phyloP scores from a whole-genome alignment of 305 asterid species.

The Ajuga reptans region DNA sequence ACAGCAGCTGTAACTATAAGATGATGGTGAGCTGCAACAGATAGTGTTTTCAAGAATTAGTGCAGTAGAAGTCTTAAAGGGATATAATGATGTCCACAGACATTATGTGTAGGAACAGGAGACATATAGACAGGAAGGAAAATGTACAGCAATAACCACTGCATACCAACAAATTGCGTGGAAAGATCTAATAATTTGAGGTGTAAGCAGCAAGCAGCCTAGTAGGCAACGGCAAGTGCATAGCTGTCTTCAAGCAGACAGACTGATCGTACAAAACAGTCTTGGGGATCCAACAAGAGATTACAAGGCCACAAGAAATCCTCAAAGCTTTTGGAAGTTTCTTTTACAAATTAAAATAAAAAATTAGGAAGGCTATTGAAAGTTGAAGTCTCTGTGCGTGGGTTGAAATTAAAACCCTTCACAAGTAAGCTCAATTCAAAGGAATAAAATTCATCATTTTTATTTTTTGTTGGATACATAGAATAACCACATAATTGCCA shows the following conservation, averaged over 20 bases:
- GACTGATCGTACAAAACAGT: background rate
- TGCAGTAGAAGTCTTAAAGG: background rate
- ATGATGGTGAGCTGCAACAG: slow-evolving; percentile 14
- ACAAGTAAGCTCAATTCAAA: slow-evolving; percentile 11
- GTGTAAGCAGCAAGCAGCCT: background rate
- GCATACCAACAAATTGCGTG: background rate
- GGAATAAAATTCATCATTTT: background rate
- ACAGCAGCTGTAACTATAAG: background rate
- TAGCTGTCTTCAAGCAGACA: background rate
- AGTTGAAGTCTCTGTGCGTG: background rate
- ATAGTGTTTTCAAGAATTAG: slow-evolving; percentile 1
- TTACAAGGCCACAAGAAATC: background rate
- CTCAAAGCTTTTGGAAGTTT: background rate
- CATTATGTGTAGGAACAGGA: background rate
- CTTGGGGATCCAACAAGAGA: background rate
- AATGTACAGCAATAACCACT: background rate
- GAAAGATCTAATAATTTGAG: background rate
- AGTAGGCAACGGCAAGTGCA: background rate
- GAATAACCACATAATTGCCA: slow-evolving; percentile 6
- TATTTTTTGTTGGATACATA: slow-evolving; percentile 1
- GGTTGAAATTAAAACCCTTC: background rate
- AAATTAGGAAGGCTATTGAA: background rate
- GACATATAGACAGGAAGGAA: background rate
- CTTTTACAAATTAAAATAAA: no score
- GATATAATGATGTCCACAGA: background rate